Percentiles rank a stretch among this genome's conserved stretches.
Evolutionary conservation across 441 rosid genomes (phyloP).

Genomic region (Pelargonium fulgidum): DNA sequence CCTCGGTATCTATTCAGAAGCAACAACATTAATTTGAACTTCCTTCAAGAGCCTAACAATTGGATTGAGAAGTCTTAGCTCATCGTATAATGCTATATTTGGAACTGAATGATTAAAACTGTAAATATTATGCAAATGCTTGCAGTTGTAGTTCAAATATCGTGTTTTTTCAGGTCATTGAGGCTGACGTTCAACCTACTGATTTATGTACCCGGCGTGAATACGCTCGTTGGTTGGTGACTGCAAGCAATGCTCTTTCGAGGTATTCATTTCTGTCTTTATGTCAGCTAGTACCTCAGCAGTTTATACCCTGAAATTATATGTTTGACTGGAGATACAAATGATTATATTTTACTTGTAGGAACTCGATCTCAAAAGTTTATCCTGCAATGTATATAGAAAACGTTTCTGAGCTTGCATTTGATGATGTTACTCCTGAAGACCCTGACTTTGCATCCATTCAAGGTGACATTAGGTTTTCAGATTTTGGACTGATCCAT

Average conservation of each 20-base stretch:
- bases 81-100: slow-evolving; percentile 6
- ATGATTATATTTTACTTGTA: slow-evolving; percentile 22
- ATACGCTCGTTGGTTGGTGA: slow-evolving; percentile 88
- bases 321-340: background rate
- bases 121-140: background rate
- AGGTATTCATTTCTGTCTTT: slow-evolving; percentile 39
- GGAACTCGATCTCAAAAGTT: slow-evolving; percentile 71
- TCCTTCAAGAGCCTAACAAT: background rate
- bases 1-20: background rate
- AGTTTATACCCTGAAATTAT: background rate
- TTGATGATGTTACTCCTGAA: slow-evolving; percentile 72
- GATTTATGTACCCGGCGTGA: slow-evolving; percentile 85
- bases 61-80: background rate
- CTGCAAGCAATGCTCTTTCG: slow-evolving; percentile 71
- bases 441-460: slow-evolving; percentile 88
- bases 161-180: slow-evolving; percentile 59
- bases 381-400: slow-evolving; percentile 96
- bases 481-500: background rate
- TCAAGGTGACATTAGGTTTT: slow-evolving; percentile 55
- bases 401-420: slow-evolving; percentile 82
- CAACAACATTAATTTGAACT: background rate
- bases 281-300: background rate
- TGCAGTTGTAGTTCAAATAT: slow-evolving; percentile 16
- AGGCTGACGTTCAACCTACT: slow-evolving; percentile 59
- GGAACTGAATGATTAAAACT: background rate